phyloP scores from a whole-genome alignment of 31 red algal genomes.

The Porphyra umbilicalis region DNA sequence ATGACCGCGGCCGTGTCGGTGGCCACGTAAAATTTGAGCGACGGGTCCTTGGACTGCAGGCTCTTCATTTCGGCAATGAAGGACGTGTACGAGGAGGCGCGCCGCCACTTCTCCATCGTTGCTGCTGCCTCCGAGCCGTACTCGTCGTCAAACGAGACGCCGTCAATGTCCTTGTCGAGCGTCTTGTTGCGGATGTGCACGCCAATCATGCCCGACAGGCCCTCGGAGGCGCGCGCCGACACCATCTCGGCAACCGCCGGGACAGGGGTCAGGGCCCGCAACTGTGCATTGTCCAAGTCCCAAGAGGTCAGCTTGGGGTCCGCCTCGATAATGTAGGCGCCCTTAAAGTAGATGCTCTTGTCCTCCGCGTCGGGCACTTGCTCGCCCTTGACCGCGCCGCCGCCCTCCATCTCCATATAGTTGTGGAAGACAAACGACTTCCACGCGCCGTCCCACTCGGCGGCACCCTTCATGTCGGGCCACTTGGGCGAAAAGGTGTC shows the following conservation, averaged over 20 bases:
- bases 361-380: constrained; percentile 26
- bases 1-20: constrained; percentile 49
- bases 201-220: constrained; percentile 34
- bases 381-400: constrained; percentile 17
- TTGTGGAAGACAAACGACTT: constrained; percentile 30
- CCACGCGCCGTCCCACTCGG: constrained; percentile 47
- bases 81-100: constrained; percentile 28
- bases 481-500: constrained; percentile 37
- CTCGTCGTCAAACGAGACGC: constrained; percentile 35
- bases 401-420: constrained; percentile 67
- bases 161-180: constrained; percentile 50
- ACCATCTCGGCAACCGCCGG: constrained; percentile 28
- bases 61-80: constrained; percentile 43
- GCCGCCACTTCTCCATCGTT: constrained; percentile 55
- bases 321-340: constrained; percentile 49
- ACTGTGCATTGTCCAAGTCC: constrained; percentile 51
- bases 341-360: constrained; percentile 74
- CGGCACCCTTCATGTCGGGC: constrained; percentile 31
- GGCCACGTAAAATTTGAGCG: constrained; percentile 41
- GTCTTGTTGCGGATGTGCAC: constrained; percentile 56
- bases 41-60: not conserved
- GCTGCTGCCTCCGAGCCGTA: constrained; percentile 35
- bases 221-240: constrained; percentile 2
- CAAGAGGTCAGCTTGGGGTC: constrained; percentile 48
- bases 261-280: constrained; percentile 36